These are phyloP conservation scores for Chloranthus sessilifolius DNA, from an alignment of 164 flowering plant genomes.

Conservation along the genomic window DNA sequence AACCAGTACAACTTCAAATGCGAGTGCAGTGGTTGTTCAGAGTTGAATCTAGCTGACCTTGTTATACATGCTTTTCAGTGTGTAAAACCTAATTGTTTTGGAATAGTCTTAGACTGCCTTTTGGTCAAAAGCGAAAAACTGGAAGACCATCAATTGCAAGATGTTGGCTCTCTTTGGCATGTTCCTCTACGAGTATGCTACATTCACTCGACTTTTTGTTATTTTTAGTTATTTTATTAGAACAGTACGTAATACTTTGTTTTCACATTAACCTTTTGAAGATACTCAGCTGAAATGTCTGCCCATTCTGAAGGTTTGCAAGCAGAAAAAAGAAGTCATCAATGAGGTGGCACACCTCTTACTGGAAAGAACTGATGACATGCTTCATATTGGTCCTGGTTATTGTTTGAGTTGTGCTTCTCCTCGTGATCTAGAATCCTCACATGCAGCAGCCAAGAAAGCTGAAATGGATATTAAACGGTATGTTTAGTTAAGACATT, in stretches of 20 bases:
- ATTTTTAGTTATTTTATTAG: neutral
- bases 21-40: slow-evolving; percentile 64
- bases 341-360: slow-evolving; percentile 29
- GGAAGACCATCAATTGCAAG: slow-evolving; percentile 20
- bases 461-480: slow-evolving; percentile 37
- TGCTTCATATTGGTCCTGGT: slow-evolving; percentile 32
- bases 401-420: slow-evolving; percentile 63
- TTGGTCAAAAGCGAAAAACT: slow-evolving; percentile 23
- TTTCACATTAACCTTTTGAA: too few relatives aligned
- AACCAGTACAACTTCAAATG: slow-evolving; percentile 72
- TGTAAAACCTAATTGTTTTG: slow-evolving; percentile 49
- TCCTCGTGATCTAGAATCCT: slow-evolving; percentile 40
- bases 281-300: slow-evolving; percentile 6
- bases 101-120: slow-evolving; percentile 43
- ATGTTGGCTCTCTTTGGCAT: slow-evolving; percentile 10
- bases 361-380: slow-evolving; percentile 18
- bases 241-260: neutral
- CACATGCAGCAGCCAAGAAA: slow-evolving; percentile 23
- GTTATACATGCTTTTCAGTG: slow-evolving; percentile 64
- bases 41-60: slow-evolving; percentile 64
- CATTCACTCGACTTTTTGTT: slow-evolving; percentile 1
- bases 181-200: slow-evolving; percentile 34
- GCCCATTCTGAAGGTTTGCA: slow-evolving; percentile 24
- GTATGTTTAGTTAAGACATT: too few relatives aligned
- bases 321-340: slow-evolving; percentile 23